Conservation (phyloP, 257 asterid species). For the Cordia subcordata region DNA sequence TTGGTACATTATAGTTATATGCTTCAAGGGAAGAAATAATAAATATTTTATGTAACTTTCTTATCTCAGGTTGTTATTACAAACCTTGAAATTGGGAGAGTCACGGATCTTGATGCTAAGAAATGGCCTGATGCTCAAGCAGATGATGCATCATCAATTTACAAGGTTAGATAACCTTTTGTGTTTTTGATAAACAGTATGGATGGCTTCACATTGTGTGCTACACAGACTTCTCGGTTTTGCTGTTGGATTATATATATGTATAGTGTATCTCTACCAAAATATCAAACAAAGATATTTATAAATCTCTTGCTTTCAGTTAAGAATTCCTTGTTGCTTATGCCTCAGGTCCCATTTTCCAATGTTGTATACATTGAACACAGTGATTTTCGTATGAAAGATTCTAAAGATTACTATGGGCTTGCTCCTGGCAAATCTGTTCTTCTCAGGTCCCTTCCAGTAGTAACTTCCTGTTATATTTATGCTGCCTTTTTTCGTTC, state of each 20-base stretch:
- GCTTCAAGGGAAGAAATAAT: background rate
- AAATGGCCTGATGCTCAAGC: conserved; percentile 90
- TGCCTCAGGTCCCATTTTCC: conserved; percentile 74
- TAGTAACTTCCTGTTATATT: background rate
- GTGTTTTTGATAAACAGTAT: background rate
- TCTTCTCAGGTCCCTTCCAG: conserved; percentile 60
- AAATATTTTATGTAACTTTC: conserved; percentile 2
- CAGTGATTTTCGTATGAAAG: conserved; percentile 79
- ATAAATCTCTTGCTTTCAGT: background rate
- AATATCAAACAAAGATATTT: too few relatives aligned
- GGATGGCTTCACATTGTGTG: background rate
- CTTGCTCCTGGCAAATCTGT: conserved; percentile 96
- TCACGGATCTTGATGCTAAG: conserved; percentile 82
- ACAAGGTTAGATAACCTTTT: conserved; percentile 47
- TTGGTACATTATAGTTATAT: background rate
- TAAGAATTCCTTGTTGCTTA: conserved; percentile 3
- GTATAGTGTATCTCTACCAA: background rate
- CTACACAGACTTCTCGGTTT: background rate
- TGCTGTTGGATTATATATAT: too few relatives aligned
- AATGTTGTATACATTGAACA: conserved; percentile 76
- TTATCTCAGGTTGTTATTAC: conserved; percentile 70
- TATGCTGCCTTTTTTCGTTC: background rate
- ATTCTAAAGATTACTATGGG: conserved; percentile 94
- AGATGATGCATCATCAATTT: conserved; percentile 54
- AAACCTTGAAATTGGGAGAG: conserved; percentile 56